Base-by-base conservation (phyloP, 768 basidiomycete species). In the Rhizopogon vulgaris region DNA sequence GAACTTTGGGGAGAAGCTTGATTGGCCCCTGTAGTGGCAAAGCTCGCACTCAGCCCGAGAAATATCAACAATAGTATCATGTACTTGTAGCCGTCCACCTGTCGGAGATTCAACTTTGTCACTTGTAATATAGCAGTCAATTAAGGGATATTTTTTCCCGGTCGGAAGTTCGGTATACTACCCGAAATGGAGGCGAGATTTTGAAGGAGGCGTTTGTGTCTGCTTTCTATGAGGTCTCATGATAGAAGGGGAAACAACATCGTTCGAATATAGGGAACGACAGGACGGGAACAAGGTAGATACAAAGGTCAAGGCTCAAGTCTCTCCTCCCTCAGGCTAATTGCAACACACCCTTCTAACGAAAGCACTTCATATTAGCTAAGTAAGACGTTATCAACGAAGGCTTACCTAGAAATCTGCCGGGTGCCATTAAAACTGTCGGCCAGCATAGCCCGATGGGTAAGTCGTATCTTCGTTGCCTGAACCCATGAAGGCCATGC, bases 1-100 rank as follows among this genome's bases (percentile, higher is more conserved):
- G 88, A 91, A 92, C 67, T 90, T 86, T 58, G 88, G 87, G 3
- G 88, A 90, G 69, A 81, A 80, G 60, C 66, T 86, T 30, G 83
- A 83, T 22, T 90, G 88, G 87, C 89, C 89, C 3, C 69, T 90
- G 60, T 90, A 70, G 32, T 45, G 2, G 34, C 32, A 46, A 9
- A 22, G 22, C 14, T 22, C 28, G 18, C 43, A 22, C 17, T 7
- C 17, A 18, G 14, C 17, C 14, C 18, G 7, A 34, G 18, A 6
- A 45, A 1, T 28, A 8, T 32, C 30, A 22, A 34, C 7, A 3
- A 46, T 22, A 22, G 22, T 46, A 36, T 46, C 14, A 22, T 32
- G 32, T 34, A 34, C 32, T 34, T 34, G 45, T 34, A 15, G 22
- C 45, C 24, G 45, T 9, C 12, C 45, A 6, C 32, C 22, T 22